These are phyloP conservation scores for Neospora caninum DNA, from an alignment of 169 alveolate species.

Conservation along the genomic window DNA sequence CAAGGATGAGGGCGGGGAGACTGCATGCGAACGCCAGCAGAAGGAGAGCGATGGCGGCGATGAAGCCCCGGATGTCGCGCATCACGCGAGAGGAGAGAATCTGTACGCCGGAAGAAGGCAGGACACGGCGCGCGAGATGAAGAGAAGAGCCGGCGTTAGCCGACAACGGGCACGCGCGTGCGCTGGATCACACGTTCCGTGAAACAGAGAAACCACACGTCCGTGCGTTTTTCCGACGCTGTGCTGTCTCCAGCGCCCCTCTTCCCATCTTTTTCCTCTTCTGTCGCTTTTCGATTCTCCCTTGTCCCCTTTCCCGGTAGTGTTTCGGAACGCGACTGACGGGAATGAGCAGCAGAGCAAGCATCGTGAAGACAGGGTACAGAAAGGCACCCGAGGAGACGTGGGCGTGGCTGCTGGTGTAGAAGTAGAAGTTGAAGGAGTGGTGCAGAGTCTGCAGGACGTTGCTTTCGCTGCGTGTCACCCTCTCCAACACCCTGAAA, in stretches of 20 bases:
- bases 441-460: conserved; percentile 67
- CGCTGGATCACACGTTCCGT: too few species aligned
- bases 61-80: not conserved
- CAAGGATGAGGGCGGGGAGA: not conserved
- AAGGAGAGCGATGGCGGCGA: not conserved
- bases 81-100: not conserved
- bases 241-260: too few species aligned
- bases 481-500: not conserved
- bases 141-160: too few species aligned
- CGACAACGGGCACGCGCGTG: too few species aligned
- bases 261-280: not conserved
- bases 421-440: conserved; percentile 71
- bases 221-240: too few species aligned
- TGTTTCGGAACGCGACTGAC: not conserved
- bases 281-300: not conserved
- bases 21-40: not conserved
- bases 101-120: not conserved
- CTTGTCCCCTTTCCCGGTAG: too few species aligned
- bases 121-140: not conserved
- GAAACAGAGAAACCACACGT: not conserved
- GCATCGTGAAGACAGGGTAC: not conserved
- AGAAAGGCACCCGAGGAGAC: conserved; percentile 44
- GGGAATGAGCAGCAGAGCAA: not conserved
- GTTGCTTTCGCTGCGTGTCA: conserved; percentile 52
- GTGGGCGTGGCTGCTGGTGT: conserved; percentile 49